Conservation (phyloP, 2,329 filamentous ascomycete species). For the Biscogniauxia sp. region DNA sequence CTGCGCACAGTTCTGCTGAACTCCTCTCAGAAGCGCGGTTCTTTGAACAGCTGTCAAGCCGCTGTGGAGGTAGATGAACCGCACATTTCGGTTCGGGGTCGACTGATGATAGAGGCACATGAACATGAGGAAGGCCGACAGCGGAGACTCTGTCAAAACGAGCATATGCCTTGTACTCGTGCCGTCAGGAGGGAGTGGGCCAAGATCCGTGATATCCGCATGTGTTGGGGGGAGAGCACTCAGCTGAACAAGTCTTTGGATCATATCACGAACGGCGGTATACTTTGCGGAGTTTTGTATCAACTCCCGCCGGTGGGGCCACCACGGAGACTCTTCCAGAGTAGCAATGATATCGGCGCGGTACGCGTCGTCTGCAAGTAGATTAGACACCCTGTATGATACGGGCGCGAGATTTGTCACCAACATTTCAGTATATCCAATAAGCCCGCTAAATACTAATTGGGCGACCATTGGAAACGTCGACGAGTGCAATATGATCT, state of each 20-base stretch:
- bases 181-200: slow-evolving; percentile 4
- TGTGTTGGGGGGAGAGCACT: neutral
- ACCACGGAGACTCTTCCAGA: neutral
- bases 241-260: neutral
- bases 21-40: neutral
- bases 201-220: neutral
- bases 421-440: neutral
- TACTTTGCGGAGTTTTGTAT: neutral
- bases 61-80: slow-evolving; percentile 8
- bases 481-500: slow-evolving; percentile 4
- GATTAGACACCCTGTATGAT: neutral
- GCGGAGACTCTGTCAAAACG: slow-evolving; percentile 2
- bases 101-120: slow-evolving; percentile 6
- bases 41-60: neutral
- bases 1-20: neutral
- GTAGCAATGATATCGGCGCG: neutral
- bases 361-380: neutral
- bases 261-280: neutral
- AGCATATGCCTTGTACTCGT: slow-evolving; percentile 6
- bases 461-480: slow-evolving; percentile 4
- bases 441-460: neutral
- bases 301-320: neutral
- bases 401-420: neutral
- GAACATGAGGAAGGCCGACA: slow-evolving; percentile 7
- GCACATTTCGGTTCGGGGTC: neutral